Evolutionary conservation across 140 eudicot species (phyloP).

Genomic region (Cichorium intybus): DNA sequence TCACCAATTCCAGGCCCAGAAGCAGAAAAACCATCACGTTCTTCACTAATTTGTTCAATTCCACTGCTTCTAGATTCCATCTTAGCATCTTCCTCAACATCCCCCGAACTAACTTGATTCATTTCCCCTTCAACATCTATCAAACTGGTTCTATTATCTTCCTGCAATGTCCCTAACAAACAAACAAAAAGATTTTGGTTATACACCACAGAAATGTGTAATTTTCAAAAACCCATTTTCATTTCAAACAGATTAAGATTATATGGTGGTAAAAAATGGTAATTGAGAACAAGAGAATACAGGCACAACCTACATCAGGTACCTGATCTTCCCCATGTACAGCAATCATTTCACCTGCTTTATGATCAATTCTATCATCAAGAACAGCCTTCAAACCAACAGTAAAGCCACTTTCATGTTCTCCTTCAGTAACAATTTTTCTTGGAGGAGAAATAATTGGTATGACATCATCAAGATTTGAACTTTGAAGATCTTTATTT

Average conservation of each 20-base stretch:
- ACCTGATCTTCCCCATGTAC: conserved; percentile 82
- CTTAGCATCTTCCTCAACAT: conserved; percentile 19
- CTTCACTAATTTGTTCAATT: conserved; percentile 31
- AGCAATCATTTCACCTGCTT: conserved; percentile 33
- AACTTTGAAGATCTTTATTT: conserved; percentile 16
- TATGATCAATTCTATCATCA: conserved; percentile 19
- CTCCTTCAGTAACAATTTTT: conserved; percentile 29
- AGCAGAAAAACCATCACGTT: conserved; percentile 10
- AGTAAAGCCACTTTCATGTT: conserved; percentile 25
- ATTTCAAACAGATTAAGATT: conserved; percentile 3
- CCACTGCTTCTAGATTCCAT: conserved; percentile 25
- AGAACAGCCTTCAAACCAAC: conserved; percentile 31
- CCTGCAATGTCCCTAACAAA: conserved; percentile 94
- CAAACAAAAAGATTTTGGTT: conserved; percentile 45
- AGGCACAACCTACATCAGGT: conserved; percentile 99
- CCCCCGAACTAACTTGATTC: conserved; percentile 23
- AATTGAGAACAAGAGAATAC: conserved; percentile 49
- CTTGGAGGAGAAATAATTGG: conserved; percentile 25
- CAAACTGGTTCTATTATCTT: conserved; percentile 37
- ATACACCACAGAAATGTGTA: conserved; percentile 18
- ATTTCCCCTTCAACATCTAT: conserved; percentile 33
- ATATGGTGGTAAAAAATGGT: conserved; percentile 13
- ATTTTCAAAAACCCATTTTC: not conserved
- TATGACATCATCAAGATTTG: conserved; percentile 22
- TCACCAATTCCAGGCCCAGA: not conserved